Evolutionary conservation across 306 rosid species (phyloP).

Genomic region (Cicer chorassanicum): DNA sequence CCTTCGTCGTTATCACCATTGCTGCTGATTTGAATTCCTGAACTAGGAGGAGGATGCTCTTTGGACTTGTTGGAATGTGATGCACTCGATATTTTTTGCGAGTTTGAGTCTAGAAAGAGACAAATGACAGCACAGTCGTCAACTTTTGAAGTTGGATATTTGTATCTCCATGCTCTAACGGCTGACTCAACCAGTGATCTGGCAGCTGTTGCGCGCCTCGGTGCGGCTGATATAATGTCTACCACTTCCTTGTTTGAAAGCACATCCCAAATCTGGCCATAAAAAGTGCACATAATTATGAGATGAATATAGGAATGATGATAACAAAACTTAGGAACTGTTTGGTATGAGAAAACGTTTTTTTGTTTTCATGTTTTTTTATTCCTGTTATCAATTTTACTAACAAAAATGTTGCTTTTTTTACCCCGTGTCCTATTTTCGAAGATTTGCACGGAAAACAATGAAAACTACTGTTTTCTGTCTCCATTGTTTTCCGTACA

Average conservation of each 20-base stretch:
- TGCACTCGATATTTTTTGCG: conserved; percentile 54
- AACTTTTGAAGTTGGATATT: conserved; percentile 92
- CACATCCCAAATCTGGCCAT: conserved; percentile 91
- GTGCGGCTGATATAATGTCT: conserved; percentile 78
- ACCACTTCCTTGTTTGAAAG: conserved; percentile 94
- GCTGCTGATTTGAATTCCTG: conserved; percentile 47
- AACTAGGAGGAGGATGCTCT: conserved; percentile 47
- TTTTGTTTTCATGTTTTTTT: neutral
- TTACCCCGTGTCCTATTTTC: neutral
- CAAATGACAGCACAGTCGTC: conserved; percentile 98
- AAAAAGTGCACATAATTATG: conserved; percentile 10
- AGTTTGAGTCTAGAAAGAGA: conserved; percentile 71
- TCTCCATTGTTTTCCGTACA: neutral
- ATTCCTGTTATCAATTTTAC: neutral
- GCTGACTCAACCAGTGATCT: conserved; percentile 88
- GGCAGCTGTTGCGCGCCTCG: conserved; percentile 72
- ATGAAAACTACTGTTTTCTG: neutral
- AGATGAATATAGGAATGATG: neutral
- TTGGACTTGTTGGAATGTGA: conserved; percentile 53
- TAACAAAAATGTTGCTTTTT: neutral
- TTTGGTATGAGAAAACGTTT: neutral
- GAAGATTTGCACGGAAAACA: neutral
- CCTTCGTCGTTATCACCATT: conserved; percentile 43
- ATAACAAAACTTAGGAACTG: neutral
- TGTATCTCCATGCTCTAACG: conserved; percentile 77